Percentiles rank a stretch among this genome's conserved stretches.
Conservation (phyloP, 805 yeast species). For the Huiozyma naganishii region DNA sequence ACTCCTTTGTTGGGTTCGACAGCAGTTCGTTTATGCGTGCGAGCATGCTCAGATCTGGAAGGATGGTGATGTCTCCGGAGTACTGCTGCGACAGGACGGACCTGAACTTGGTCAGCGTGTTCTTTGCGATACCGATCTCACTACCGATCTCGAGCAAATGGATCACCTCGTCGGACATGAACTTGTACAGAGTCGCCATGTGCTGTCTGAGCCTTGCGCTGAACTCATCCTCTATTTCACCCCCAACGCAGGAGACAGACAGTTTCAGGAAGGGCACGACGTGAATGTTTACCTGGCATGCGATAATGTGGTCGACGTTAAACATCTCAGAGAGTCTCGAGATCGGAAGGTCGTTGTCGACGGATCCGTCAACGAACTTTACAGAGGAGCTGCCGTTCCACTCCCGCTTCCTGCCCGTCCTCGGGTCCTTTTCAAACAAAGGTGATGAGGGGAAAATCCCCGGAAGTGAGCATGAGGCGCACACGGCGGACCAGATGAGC, state of each 20-base stretch:
- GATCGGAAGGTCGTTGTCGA: conserved; percentile 84
- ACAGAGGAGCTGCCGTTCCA: conserved; percentile 65
- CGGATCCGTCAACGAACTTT: conserved; percentile 89
- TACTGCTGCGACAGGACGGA: conserved; percentile 76
- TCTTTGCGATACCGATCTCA: conserved; percentile 74
- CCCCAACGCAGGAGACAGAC: conserved; percentile 59
- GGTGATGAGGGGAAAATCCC: conserved; percentile 77
- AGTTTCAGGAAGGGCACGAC: conserved; percentile 73
- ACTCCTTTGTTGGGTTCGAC: conserved; percentile 71
- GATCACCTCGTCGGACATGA: conserved; percentile 56
- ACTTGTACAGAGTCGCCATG: conserved; percentile 43
- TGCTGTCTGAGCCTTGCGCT: conserved; percentile 43
- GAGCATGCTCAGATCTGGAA: conserved; percentile 53
- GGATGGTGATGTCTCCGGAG: conserved; percentile 84
- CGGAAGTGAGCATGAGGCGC: conserved; percentile 89
- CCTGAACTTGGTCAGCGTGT: conserved; percentile 56
- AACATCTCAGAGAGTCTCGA: conserved; percentile 87
- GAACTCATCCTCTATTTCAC: conserved; percentile 50
- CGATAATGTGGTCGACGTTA: conserved; percentile 91
- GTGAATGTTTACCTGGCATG: conserved; percentile 94
- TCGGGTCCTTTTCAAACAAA: conserved; percentile 68
- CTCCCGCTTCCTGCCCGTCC: conserved; percentile 59
- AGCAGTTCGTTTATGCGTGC: conserved; percentile 52
- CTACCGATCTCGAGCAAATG: conserved; percentile 63
- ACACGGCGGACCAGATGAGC: conserved; percentile 72